Evolutionary conservation across 164 flowering plant species (phyloP), one percentile per base, ranked within the genome.

Genomic region (Berberis thunbergii): DNA sequence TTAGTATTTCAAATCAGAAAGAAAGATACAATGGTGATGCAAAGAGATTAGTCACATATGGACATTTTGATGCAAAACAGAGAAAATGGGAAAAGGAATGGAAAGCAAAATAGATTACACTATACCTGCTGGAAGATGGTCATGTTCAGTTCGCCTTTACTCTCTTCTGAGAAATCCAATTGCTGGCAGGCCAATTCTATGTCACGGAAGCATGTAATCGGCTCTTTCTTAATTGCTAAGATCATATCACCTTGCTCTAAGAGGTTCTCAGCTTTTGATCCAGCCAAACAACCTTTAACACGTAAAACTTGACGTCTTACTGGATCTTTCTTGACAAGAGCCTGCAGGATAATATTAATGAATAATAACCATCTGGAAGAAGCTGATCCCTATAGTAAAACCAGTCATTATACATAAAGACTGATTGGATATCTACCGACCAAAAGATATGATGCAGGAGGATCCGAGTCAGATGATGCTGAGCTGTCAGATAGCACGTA

Each of bases 181-280:
- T 73, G 85, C 63, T 83, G 87, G 69, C 96, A 93, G 65, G 87
- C 97, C 78, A 75, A 76, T 81, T 93, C 98, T 62, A 93, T 76
- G 73, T 93, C 96, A 53, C 70, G 79, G 70, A 86, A 93, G 70
- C 94, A 88, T 63, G 97, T 93, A n/a, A 90, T 79, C 49, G 97
- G 97, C 62, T 85, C 81, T 73, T 89, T 84, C 61, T 93, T 82
- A 54, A 93, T 81, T 41, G 94, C 92, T 66, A 90, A 73, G 13
- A 93, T 75, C 97, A 93, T 93, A 67, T 93, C 98, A 60, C 96
- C 96, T 76, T 90, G 94, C 71, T 93, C 96, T 63, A 93, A 63
- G 45, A 80, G 62, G 66, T 80, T 74, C 52, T 83, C 91, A 50
- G 98, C 98, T 74, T n/a, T 85, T 59, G 98, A 93, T 74, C 98